Evolutionary conservation across 306 rosid genomes (phyloP).

Genomic region (Cucumis sativus): DNA sequence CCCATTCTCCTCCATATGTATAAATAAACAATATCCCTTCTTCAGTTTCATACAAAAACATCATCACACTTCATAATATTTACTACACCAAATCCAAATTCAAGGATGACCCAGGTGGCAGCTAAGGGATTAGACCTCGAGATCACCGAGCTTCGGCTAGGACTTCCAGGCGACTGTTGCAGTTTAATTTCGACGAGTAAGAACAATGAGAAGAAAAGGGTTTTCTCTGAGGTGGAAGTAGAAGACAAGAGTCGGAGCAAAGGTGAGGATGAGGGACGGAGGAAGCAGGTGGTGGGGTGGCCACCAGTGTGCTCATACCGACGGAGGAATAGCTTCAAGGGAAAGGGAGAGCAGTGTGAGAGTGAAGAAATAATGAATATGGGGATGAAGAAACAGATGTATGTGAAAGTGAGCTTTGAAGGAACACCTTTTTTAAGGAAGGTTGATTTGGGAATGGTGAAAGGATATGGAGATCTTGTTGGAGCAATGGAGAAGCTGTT

Average conservation of each 20-base stretch:
- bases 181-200: conserved; percentile 1
- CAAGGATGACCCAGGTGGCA: conserved; percentile 20
- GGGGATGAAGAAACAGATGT: conserved; percentile 35
- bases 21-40: not conserved
- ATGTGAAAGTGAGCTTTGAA: conserved; percentile 88
- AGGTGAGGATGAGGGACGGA: conserved; percentile 8
- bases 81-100: not conserved
- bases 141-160: conserved; percentile 79
- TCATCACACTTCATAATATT: not conserved
- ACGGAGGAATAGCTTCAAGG: conserved; percentile 38
- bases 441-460: conserved; percentile 43
- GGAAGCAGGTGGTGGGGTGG: conserved; percentile 72
- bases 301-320: conserved; percentile 88
- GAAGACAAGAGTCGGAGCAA: not conserved
- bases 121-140: conserved; percentile 58
- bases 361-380: not conserved
- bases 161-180: conserved; percentile 26
- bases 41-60: not conserved
- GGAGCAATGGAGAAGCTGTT: conserved; percentile 72
- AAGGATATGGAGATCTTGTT: conserved; percentile 46
- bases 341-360: conserved; percentile 1
- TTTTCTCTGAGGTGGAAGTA: conserved; percentile 43
- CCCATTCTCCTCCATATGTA: not conserved
- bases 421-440: conserved; percentile 86
- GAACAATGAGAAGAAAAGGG: conserved; percentile 53